Conservation (phyloP, 2,329 filamentous ascomycete species). For the Botryotinia globosa region DNA sequence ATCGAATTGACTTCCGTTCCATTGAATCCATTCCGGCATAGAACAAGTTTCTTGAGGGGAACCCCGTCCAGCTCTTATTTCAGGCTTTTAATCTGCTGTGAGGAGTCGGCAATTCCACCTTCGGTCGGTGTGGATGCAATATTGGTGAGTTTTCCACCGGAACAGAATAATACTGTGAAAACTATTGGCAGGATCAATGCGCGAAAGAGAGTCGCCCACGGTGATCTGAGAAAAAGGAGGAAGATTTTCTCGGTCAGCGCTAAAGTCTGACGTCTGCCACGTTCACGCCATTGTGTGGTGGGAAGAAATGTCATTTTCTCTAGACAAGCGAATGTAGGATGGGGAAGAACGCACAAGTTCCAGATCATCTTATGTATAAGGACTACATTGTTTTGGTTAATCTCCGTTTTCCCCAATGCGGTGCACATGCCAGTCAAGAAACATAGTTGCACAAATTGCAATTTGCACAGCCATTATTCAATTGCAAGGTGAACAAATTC, state of each 20-base stretch:
- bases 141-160: neutral
- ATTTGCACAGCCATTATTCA: neutral
- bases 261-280: neutral
- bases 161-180: neutral
- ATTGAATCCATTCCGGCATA: neutral
- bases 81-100: neutral
- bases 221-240: neutral
- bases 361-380: neutral
- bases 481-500: neutral
- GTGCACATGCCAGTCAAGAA: neutral
- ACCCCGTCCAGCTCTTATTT: neutral
- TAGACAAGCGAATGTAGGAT: neutral
- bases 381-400: neutral
- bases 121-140: neutral
- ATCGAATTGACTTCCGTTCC: neutral
- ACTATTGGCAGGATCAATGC: neutral
- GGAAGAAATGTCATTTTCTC: neutral
- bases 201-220: neutral
- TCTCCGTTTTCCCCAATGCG: neutral
- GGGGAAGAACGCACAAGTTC: neutral
- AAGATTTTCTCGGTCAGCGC: neutral
- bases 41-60: neutral
- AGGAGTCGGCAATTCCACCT: neutral
- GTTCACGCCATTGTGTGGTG: neutral
- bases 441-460: neutral